Evolutionary conservation across 345 rosid species (phyloP).

Genomic region (Citrus trifoliata): DNA sequence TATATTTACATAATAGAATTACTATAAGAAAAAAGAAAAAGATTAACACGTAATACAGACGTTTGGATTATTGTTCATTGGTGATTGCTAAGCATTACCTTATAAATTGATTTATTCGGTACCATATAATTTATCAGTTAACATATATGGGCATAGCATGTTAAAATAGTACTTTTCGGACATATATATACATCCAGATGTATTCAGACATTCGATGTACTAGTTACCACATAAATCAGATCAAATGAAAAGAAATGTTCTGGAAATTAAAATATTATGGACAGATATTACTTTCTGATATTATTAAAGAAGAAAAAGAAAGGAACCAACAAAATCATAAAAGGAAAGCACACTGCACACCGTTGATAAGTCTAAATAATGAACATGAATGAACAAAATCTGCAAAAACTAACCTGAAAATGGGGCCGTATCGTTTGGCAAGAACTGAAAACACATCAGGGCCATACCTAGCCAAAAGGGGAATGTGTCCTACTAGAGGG

Average conservation of each 20-base stretch:
- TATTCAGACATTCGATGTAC: neutral
- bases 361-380: neutral
- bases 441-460: conserved; percentile 77
- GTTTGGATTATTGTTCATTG: no score
- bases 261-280: no score
- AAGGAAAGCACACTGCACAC: neutral
- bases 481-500: conserved; percentile 77
- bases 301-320: no score
- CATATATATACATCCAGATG: no score
- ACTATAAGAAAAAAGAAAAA: no score
- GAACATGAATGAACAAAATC: neutral
- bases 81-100: neutral
- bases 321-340: neutral
- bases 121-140: neutral
- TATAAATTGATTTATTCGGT: neutral
- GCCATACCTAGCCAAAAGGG: conserved; percentile 73
- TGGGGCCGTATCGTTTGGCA: conserved; percentile 77
- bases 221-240: neutral
- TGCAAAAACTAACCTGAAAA: conserved; percentile 61
- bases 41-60: no score
- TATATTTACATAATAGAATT: no score
- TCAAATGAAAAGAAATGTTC: no score
- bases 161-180: no score
- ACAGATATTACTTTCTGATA: no score
- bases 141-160: neutral